Evolutionary conservation across 169 alveolate species (phyloP).

Genomic region (Cryptosporidium parvum): DNA sequence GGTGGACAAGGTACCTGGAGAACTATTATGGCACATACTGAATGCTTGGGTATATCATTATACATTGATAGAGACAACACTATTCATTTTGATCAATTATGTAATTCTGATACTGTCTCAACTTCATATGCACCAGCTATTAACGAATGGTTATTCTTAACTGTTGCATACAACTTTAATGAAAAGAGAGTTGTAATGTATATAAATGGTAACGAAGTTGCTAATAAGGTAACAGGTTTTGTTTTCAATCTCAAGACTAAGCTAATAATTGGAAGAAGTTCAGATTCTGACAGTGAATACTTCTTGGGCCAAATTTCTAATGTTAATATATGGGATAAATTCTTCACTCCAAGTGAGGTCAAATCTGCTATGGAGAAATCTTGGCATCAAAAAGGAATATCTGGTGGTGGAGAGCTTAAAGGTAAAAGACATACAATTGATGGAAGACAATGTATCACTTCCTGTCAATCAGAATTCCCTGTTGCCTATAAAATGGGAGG

Average conservation of each 20-base stretch:
- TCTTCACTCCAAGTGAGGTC: slow-evolving; percentile 38
- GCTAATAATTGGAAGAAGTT: slow-evolving; percentile 64
- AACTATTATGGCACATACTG: slow-evolving; percentile 74
- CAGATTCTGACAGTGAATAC: slow-evolving; percentile 73
- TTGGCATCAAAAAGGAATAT: slow-evolving; percentile 72
- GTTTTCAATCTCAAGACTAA: slow-evolving; percentile 66
- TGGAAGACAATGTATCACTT: slow-evolving; percentile 81
- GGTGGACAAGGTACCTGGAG: slow-evolving; percentile 79
- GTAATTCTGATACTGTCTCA: slow-evolving; percentile 68
- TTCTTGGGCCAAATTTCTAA: slow-evolving; percentile 72
- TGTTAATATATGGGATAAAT: slow-evolving; percentile 74
- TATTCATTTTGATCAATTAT: slow-evolving; percentile 70
- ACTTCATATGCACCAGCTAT: slow-evolving; percentile 63
- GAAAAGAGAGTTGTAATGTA: slow-evolving; percentile 67
- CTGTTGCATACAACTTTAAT: slow-evolving; percentile 67
- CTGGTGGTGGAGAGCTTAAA: slow-evolving; percentile 71
- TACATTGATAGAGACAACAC: slow-evolving; percentile 70
- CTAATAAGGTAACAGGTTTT: slow-evolving; percentile 59
- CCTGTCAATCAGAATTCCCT: slow-evolving; percentile 80
- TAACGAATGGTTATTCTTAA: slow-evolving; percentile 69
- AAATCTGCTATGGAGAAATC: slow-evolving; percentile 76
- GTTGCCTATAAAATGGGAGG: slow-evolving; percentile 67
- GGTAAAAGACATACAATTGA: slow-evolving; percentile 81
- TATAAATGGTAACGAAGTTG: slow-evolving; percentile 72
- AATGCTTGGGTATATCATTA: slow-evolving; percentile 71